Conservation (phyloP, 371 early-diverging fungal species). For the Apophysomyces trapeziformis region DNA sequence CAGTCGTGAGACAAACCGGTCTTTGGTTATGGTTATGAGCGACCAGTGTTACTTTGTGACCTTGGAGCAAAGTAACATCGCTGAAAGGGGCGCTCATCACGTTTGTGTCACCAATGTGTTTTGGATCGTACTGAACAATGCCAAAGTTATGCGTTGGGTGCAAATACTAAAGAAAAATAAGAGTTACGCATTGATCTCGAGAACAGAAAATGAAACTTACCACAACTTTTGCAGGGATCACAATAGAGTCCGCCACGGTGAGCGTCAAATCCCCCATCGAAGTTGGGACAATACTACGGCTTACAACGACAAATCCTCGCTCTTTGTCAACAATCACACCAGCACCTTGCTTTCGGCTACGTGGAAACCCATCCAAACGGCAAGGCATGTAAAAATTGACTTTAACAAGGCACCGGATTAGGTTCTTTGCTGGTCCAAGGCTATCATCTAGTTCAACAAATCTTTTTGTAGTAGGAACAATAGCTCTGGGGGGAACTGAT, state of each 20-base stretch:
- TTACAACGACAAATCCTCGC: constrained; percentile 71
- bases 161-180: constrained; percentile 53
- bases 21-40: constrained; percentile 83
- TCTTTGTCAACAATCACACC: constrained; percentile 78
- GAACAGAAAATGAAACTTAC: constrained; percentile 21
- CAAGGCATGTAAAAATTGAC: constrained; percentile 71
- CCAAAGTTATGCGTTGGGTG: constrained; percentile 87
- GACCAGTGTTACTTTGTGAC: constrained; percentile 67
- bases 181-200: background rate
- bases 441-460: constrained; percentile 63
- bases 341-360: constrained; percentile 69
- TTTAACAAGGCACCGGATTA: constrained; percentile 68
- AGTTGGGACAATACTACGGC: constrained; percentile 75
- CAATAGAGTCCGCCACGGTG: constrained; percentile 80
- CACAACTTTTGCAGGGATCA: constrained; percentile 77
- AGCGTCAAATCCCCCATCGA: constrained; percentile 73
- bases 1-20: constrained; percentile 73
- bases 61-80: constrained; percentile 62
- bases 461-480: constrained; percentile 61
- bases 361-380: constrained; percentile 70
- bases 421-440: constrained; percentile 59
- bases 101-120: constrained; percentile 71
- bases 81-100: constrained; percentile 69
- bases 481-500: constrained; percentile 28
- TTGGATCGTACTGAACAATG: constrained; percentile 78